Evolutionary conservation across 2,329 filamentous ascomycete genomes (phyloP).

Genomic region (Colletotrichum lentis): DNA sequence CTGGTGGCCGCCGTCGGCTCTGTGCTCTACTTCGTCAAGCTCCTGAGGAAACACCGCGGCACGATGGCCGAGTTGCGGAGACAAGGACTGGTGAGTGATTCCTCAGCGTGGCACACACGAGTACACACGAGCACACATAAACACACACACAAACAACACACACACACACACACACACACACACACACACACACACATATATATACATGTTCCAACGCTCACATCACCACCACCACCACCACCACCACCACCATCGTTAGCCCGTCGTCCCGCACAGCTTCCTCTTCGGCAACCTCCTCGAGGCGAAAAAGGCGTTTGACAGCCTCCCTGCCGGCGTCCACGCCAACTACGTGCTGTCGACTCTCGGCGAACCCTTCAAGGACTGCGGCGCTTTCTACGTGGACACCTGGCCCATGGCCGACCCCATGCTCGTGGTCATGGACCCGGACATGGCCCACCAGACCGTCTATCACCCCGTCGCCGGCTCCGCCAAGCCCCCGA

Average conservation of each 20-base stretch:
- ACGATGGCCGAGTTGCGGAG: constrained; percentile 29
- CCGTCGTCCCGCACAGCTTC: constrained; percentile 43
- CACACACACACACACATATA: not conserved
- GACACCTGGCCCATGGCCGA: constrained; percentile 44
- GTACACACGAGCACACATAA: not conserved
- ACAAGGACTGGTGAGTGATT: constrained; percentile 17
- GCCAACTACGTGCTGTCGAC: constrained; percentile 21
- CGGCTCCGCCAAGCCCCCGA: constrained; percentile 43
- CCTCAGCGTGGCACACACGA: not conserved
- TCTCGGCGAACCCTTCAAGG: constrained; percentile 36
- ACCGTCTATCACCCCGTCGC: constrained; percentile 42
- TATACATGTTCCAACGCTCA: not conserved
- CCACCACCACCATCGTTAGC: constrained; percentile 36
- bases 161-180: too few species aligned
- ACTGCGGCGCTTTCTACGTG: constrained; percentile 45
- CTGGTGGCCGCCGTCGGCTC: not conserved
- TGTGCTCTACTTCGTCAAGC: constrained; percentile 20
- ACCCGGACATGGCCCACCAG: constrained; percentile 46
- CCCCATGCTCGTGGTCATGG: constrained; percentile 44
- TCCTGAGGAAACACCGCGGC: constrained; percentile 21
- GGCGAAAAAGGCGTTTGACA: constrained; percentile 42
- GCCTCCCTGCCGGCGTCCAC: constrained; percentile 28
- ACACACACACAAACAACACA: too few species aligned
- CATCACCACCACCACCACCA: not conserved
- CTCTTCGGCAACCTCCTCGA: constrained; percentile 45